Evolutionary conservation across 2,329 filamentous ascomycete genomes (phyloP), one percentile per base, ranked within the genome.

Genomic region (Rhexocercosporidium sp.): DNA sequence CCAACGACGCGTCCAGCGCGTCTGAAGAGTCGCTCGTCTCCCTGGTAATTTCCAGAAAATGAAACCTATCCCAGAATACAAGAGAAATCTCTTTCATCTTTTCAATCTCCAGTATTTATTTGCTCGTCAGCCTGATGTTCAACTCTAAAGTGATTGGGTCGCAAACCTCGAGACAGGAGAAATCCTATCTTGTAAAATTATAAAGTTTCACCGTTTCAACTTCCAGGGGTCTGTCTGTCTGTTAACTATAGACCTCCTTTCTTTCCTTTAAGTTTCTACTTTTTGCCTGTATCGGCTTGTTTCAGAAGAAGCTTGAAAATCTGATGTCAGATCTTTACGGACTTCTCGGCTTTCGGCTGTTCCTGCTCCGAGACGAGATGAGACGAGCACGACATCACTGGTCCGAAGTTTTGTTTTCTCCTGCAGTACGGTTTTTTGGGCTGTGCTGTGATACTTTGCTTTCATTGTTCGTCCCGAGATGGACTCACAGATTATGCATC

Each of bases 1-100:
- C 49, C 49, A 53, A 31, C 49, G 49, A 53, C 49, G 27, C 22
- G 47, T 53, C 25, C 49, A 53, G 27, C 49, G 49, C 25, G 49
- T 53, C 49, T 53, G 49, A 31, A n/a, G 14, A 18, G 27, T 53
- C 25, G 34, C 34, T 37, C 8, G 8, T 37, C 8, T 11, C 34
- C n/a, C n/a, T n/a, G n/a, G n/a, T n/a, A n/a, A n/a, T n/a, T n/a
- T n/a, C n/a, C n/a, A n/a, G n/a, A n/a, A n/a, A n/a, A n/a, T n/a
- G n/a, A n/a, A n/a, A n/a, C n/a, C n/a, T n/a, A n/a, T n/a, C n/a
- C n/a, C n/a, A n/a, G n/a, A n/a, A n/a, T n/a, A n/a, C n/a, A n/a
- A n/a, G n/a, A n/a, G n/a, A n/a, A n/a, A n/a, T n/a, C n/a, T n/a
- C n/a, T n/a, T n/a, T n/a, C n/a, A n/a, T n/a, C n/a, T n/a, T n/a